Conservation (phyloP, 1,284 basidiomycete species). For the Cryptococcus neoformans region DNA sequence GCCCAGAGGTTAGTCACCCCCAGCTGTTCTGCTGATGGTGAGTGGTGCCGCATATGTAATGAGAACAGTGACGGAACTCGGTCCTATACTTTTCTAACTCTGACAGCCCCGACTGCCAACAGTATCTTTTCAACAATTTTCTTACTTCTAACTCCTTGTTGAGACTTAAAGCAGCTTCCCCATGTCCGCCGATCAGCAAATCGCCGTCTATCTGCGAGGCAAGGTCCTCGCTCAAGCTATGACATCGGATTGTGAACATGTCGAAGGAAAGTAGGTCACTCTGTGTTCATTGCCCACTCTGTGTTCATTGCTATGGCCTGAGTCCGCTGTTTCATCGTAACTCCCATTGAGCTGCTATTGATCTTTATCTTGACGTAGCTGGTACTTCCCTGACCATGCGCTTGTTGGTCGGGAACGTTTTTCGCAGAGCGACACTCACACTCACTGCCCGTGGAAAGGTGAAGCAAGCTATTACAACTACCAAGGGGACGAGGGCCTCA, state of each 20-base stretch:
- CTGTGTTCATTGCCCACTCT: neutral
- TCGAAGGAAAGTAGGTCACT: constrained; percentile 41
- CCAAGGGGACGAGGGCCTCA: constrained; percentile 31
- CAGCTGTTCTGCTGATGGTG: too few species aligned
- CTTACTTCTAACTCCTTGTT: too few species aligned
- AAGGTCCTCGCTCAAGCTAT: constrained; percentile 33
- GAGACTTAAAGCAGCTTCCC: neutral
- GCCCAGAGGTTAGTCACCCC: too few species aligned
- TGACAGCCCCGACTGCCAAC: too few species aligned
- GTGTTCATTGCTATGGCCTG: neutral
- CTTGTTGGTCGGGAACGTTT: constrained; percentile 31
- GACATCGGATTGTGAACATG: constrained; percentile 31
- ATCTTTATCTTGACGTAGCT: constrained; percentile 14
- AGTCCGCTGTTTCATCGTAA: neutral
- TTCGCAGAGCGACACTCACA: constrained; percentile 33
- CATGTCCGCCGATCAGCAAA: constrained; percentile 36
- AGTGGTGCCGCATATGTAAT: too few species aligned
- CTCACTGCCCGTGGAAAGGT: constrained; percentile 41
- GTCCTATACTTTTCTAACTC: too few species aligned
- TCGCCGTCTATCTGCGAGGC: constrained; percentile 32
- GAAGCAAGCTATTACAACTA: constrained; percentile 41
- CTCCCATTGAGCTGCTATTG: neutral
- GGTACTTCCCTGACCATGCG: constrained; percentile 41
- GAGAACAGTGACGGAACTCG: too few species aligned
- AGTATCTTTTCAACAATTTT: too few species aligned